Base-by-base conservation (phyloP, 257 asterid genomes). In the Solanum lycopersicoides region DNA sequence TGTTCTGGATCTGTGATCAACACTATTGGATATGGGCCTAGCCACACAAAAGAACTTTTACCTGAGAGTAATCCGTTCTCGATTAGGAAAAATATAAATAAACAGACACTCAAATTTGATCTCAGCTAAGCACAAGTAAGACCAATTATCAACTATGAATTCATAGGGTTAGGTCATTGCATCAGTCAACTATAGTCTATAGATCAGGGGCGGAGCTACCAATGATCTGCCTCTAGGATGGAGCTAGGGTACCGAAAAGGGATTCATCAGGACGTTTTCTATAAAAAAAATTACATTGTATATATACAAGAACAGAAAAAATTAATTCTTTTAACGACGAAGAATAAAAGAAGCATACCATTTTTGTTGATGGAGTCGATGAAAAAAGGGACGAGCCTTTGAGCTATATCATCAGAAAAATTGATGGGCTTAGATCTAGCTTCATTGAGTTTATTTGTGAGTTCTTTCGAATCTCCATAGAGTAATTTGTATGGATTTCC, bases 1-100 rank as follows among this genome's bases (percentile, higher is more conserved):
- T 89, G 89, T 39, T 91, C 94, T 68, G 94, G 86, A 2, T 94
- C 93, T 12, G 85, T 86, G 53, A 94, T 50, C 10, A 91, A 72
- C 9, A 92, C 82, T 8, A 86, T 8, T 12, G 98, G 94, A 34
- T 34, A 89, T n/a, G 95, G 92, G 5, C 98, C 98, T 14, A 90
- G 39, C 98, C 97, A 94, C 12, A 83, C 5, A 45, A 91, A 93
- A 2, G 89, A 86, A 35, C 89, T 88, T n/a, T 68, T 88, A 85
- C 98, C 97, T 93, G 92, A 68, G 7, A 63, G 63, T 83, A 25
- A 18, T 37, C 86, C 20, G 3, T 35, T 34, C n/a, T 30, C 3
- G 7, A 21, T 74, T 74, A 39, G 82, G 59, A 14, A 47, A 45
- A 45, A 45, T 44, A 45, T 12, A 45, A 37, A 74, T 3, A 56